phyloP scores from a whole-genome alignment of 2,329 filamentous ascomycete species.

The Calonectria pseudoreteaudii region DNA sequence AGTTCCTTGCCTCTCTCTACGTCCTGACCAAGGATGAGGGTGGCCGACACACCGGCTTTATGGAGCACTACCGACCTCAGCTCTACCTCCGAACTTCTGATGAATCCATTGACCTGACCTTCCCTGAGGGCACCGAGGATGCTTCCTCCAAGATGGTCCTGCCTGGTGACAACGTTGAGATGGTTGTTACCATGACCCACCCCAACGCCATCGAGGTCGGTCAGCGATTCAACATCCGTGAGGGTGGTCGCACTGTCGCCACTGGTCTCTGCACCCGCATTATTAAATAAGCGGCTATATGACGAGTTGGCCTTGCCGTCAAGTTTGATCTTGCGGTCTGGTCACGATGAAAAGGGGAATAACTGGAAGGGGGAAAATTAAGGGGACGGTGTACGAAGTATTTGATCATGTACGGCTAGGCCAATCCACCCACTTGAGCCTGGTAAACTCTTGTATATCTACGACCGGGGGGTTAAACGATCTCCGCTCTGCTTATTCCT shows the following conservation, averaged over 20 bases:
- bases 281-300: constrained; percentile 59
- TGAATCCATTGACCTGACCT: constrained; percentile 81
- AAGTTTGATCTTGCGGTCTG: not conserved
- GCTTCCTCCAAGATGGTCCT: constrained; percentile 84
- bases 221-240: constrained; percentile 97
- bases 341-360: not conserved
- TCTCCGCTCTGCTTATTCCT: constrained; percentile 57
- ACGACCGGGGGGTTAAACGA: constrained; percentile 48
- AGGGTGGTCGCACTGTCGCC: constrained; percentile 91
- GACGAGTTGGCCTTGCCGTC: constrained; percentile 1
- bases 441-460: constrained; percentile 52
- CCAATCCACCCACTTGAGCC: constrained; percentile 45
- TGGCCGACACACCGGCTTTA: constrained; percentile 95
- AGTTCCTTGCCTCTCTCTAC: constrained; percentile 97
- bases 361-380: constrained; percentile 23
- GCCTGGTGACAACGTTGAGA: constrained; percentile 99
- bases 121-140: constrained; percentile 86
- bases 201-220: constrained; percentile 90
- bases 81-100: constrained; percentile 95
- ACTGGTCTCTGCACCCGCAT: constrained; percentile 86
- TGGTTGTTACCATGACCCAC: constrained; percentile 87
- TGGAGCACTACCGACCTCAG: constrained; percentile 96
- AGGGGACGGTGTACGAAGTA: constrained; percentile 41
- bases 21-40: constrained; percentile 98
- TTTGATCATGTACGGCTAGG: constrained; percentile 44